Evolutionary conservation across 1,139 yeast genomes (phyloP), one percentile per base, ranked within the genome.

Genomic region (Lodderomyces elongisporus): DNA sequence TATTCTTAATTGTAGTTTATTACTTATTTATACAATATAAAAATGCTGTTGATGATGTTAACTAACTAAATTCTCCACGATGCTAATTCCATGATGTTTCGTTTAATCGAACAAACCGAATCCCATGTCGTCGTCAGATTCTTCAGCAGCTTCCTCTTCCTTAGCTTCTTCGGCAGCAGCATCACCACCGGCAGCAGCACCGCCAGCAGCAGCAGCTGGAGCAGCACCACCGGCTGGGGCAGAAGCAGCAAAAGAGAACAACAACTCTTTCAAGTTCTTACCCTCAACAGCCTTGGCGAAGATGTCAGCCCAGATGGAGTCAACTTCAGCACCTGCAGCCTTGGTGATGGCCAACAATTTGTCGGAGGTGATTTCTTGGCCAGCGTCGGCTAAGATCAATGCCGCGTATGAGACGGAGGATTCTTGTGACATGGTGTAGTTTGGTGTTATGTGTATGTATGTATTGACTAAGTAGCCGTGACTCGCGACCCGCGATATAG

Each of bases 231-330:
- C 57, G 48, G 70, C 57, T 49, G 70, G 68, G 44, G 66, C 68
- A 49, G 66, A 52, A 47, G 73, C 62, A 43, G 85, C 79, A 70
- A 85, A 76, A 63, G 85, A 81, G 70, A 79, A 77, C 64, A 85
- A 76, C 65, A 87, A 75, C 60, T 85, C 89, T 80, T 89, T 89
- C 66, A 91, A 74, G 79, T 89, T 79, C 77, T 85, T 85, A 67
- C 96, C 96, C 70, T 83, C 95, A 61, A 91, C 79, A 64, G 97
- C 97, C 77, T 85, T 84, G 60, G 97, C 93, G 76, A 74, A 91
- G 60, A 85, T 79, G 60, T 85, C 88, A 62, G 95, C 85, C 96
- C 97, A 89, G 74, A 85, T 77, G 71, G 70, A 49, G 46, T 88
- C 96, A 60, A 87, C 82, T 46, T 74, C 70, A 57, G 91, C 87